Conservation (phyloP, 2,329 filamentous ascomycete genomes). For the Diaporthe sp. region DNA sequence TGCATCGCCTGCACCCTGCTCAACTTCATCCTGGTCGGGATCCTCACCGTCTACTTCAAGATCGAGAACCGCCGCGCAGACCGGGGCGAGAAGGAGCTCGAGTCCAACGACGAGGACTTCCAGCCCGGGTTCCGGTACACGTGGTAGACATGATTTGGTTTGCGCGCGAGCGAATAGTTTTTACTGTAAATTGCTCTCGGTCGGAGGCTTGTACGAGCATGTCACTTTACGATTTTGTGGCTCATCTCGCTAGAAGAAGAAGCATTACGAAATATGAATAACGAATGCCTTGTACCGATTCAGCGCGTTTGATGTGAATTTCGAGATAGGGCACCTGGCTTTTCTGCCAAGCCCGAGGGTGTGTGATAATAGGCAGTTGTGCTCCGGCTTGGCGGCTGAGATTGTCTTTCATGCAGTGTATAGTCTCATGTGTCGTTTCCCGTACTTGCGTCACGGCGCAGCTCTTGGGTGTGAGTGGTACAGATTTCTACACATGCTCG, state of each 20-base stretch:
- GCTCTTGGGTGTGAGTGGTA: not conserved
- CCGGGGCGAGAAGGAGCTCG: conserved; percentile 66
- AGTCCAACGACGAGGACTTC: conserved; percentile 60
- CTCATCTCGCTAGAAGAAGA: not conserved
- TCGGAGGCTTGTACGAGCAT: not conserved
- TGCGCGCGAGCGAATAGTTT: not conserved
- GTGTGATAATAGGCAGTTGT: not conserved
- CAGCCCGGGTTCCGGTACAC: conserved; percentile 59
- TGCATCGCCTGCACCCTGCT: conserved; percentile 66
- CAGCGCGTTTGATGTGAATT: not conserved
- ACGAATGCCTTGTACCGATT: not conserved
- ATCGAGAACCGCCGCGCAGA: conserved; percentile 65
- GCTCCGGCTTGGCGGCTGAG: conserved; percentile 3
- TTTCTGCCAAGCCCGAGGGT: not conserved
- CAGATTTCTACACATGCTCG: not conserved
- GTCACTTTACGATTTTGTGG: not conserved
- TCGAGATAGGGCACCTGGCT: not conserved
- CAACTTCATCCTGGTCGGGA: conserved; percentile 60
- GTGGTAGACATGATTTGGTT: conserved; percentile 30
- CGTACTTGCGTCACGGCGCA: not conserved
- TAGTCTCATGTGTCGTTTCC: not conserved
- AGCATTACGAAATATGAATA: not conserved
- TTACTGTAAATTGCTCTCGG: not conserved
- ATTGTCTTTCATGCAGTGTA: not conserved
- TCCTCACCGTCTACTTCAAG: conserved; percentile 58